Evolutionary conservation across 1,284 basidiomycete genomes (phyloP).

Genomic region (Singerocomus inundabilis): DNA sequence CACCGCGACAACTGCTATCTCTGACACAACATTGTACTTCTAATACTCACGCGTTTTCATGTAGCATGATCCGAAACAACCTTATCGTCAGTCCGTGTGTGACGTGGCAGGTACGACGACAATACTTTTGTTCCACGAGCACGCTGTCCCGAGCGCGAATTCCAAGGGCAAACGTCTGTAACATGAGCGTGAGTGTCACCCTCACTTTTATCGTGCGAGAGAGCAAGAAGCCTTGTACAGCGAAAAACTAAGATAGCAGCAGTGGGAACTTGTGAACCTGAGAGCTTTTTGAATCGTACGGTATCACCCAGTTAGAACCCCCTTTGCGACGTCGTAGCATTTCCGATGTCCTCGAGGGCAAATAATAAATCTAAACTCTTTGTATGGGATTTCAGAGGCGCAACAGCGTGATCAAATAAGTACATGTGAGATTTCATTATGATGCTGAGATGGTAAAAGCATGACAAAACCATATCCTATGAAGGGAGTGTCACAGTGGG

Average conservation of each 20-base stretch:
- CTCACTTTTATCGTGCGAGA: background rate
- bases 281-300: background rate
- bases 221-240: background rate
- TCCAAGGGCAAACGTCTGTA: background rate
- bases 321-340: background rate
- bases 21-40: constrained; percentile 20
- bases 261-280: background rate
- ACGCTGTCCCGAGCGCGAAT: background rate
- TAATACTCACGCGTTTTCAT: constrained; percentile 10
- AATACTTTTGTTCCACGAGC: background rate
- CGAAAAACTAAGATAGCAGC: no score
- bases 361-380: background rate
- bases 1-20: constrained; percentile 1
- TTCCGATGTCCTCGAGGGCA: background rate
- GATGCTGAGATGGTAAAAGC: no score
- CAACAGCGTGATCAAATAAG: background rate
- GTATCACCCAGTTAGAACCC: background rate
- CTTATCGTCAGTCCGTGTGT: background rate
- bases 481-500: no score
- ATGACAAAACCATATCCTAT: no score
- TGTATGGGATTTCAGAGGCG: constrained; percentile 16
- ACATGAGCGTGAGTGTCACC: background rate
- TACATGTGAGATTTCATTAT: constrained; percentile 6
- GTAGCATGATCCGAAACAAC: constrained; percentile 6
- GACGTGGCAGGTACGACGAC: background rate